These are phyloP conservation scores for Trametes cingulata DNA, from an alignment of 768 basidiomycete genomes.

Conservation along the genomic window DNA sequence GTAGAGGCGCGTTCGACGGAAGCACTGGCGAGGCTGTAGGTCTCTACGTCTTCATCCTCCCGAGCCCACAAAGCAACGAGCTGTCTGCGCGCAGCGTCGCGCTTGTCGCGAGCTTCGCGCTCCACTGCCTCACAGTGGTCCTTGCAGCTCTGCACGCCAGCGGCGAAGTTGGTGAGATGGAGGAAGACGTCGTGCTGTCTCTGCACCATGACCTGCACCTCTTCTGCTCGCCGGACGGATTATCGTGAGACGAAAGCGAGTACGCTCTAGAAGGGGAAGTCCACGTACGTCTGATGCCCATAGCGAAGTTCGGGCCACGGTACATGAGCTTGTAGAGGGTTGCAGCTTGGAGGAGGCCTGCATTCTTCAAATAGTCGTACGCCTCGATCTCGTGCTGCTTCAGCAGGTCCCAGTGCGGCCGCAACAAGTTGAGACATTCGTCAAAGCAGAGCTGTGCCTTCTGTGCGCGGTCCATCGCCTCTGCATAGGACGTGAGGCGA, in stretches of 20 bases:
- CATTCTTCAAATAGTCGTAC: background rate
- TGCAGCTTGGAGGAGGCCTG: constrained; percentile 9
- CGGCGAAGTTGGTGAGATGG: constrained; percentile 2
- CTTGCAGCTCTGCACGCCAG: constrained; percentile 9
- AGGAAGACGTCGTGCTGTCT: constrained; percentile 7
- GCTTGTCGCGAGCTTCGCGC: background rate
- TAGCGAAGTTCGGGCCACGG: constrained; percentile 7
- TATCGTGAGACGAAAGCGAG: background rate
- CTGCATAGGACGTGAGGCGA: background rate
- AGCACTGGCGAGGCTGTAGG: background rate
- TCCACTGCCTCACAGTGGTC: constrained; percentile 12
- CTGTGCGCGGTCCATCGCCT: background rate
- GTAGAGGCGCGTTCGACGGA: too few species aligned
- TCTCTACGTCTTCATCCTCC: background rate
- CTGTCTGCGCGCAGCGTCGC: constrained; percentile 9
- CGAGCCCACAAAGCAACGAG: constrained; percentile 5
- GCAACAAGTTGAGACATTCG: background rate
- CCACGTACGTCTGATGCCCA: constrained; percentile 14
- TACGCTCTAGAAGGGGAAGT: background rate
- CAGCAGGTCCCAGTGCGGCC: background rate
- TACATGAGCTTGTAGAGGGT: constrained; percentile 16
- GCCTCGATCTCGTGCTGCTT: background rate
- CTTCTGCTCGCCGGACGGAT: background rate
- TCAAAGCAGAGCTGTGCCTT: background rate
- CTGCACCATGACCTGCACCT: constrained; percentile 4